Base-by-base conservation (phyloP, 2,329 filamentous ascomycete genomes). In the Calonectria naviculata region DNA sequence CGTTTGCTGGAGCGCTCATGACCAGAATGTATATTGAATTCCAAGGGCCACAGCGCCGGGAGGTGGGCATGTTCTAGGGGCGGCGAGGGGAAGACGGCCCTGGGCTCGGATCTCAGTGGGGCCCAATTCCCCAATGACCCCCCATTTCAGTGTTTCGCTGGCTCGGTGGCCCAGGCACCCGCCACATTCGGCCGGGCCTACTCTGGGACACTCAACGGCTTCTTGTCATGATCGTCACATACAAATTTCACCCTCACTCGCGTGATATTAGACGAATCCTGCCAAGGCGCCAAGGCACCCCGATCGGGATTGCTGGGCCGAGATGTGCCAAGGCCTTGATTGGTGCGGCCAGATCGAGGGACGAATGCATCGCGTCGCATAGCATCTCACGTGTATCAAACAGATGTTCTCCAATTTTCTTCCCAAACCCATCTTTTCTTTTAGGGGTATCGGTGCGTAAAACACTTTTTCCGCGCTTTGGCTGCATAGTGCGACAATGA, bases 391-490 rank as follows among this genome's bases (percentile, higher is more conserved):
- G 4, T 38, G 52, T 58, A 58, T 58, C 52, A 58, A 58, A 36
- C 52, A 58, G 26, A 58, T 58, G 21, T 58, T 58, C 52, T 38
- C 52, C 52, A 58, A 38, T 58, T 58, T 58, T 58, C 52, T 58
- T 58, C 34, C 52, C 19, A 36, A 58, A 38, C 52, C 52, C 52
- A 38, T 58, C 52, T 38, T 58, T 38, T 58, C 52, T 58, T 58
- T 65, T 42, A 68, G 60, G 70, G 74, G 76, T 78, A 78, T 77
- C 70, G 63, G 69, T 78, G 71, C 66, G 61, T 36, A 34, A 66
- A 58, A 44, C 63, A 66, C 64, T 36, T 46, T 62, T 41, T 58
- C 54, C 46, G 34, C 41, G 29, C 44, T 52, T 49, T 34, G 31
- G 46, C 21, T 65, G 24, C 34, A 41, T 56, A 66, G 69, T 52